A percentile compares a stretch with the other conserved stretches of the same genome.
phyloP scores from a whole-genome alignment of 2,329 filamentous ascomycete species.

The Colletotrichum endophyticum region DNA sequence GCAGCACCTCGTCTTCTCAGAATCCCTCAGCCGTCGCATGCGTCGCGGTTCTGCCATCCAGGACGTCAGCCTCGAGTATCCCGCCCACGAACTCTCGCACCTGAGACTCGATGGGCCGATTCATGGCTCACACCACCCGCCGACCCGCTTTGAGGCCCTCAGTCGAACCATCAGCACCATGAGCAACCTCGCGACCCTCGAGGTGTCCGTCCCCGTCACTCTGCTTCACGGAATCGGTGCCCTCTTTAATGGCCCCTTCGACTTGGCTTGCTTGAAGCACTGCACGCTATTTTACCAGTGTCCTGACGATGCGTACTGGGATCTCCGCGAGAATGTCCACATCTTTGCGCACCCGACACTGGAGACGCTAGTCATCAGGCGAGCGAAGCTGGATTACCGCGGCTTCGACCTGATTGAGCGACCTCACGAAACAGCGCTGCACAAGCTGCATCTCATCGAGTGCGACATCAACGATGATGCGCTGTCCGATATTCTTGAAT shows the following conservation, averaged over 20 bases:
- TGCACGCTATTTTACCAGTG: constrained; percentile 54
- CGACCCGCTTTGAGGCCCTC: constrained; percentile 44
- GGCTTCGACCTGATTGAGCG: constrained; percentile 54
- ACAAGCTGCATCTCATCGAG: constrained; percentile 49
- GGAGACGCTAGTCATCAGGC: constrained; percentile 47
- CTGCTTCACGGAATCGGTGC: constrained; percentile 51
- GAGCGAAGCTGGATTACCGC: constrained; percentile 50
- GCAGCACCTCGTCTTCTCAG: constrained; percentile 52
- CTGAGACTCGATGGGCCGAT: constrained; percentile 42
- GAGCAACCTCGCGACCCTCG: constrained; percentile 53
- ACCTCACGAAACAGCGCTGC: constrained; percentile 49
- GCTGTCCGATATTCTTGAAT: constrained; percentile 41
- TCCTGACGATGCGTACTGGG: constrained; percentile 50
- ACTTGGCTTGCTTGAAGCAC: constrained; percentile 50
- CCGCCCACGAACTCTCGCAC: constrained; percentile 45
- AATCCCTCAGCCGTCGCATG: constrained; percentile 49
- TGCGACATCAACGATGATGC: constrained; percentile 54
- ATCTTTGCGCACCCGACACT: constrained; percentile 55
- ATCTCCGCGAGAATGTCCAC: constrained; percentile 56
- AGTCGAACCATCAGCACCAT: constrained; percentile 53
- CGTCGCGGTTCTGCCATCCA: constrained; percentile 53
- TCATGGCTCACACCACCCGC: constrained; percentile 32
- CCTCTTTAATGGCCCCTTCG: constrained; percentile 55
- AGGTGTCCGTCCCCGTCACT: constrained; percentile 47
- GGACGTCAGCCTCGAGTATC: constrained; percentile 49